A percentile compares a stretch with the other conserved stretches of the same genome.
Conservation (phyloP, 768 basidiomycete genomes). For the Lentinula detonsa region DNA sequence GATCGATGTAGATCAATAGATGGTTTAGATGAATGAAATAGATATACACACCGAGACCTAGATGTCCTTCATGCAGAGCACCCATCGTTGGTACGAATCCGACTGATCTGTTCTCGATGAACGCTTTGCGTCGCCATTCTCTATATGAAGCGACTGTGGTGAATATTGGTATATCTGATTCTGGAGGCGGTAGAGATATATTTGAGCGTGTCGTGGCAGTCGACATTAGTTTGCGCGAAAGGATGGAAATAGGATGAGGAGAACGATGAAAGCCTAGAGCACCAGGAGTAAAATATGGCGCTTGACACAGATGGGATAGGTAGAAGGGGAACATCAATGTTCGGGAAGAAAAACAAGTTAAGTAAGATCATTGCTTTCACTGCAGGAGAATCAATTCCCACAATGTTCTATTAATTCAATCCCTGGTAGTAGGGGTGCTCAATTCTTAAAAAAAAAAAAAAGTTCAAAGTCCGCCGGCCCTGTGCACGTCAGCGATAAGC, state of each 20-base stretch:
- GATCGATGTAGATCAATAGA: neutral
- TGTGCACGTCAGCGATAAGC: too few relatives aligned
- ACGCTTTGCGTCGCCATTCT: slow-evolving; percentile 68
- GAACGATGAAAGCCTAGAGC: neutral
- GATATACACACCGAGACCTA: slow-evolving; percentile 67
- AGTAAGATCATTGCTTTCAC: too few relatives aligned
- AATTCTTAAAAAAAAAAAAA: too few relatives aligned
- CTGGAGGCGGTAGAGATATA: slow-evolving; percentile 18
- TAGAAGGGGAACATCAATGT: neutral
- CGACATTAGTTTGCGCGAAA: neutral
- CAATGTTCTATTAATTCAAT: too few relatives aligned
- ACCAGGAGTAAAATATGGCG: neutral
- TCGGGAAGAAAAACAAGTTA: too few relatives aligned
- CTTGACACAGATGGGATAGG: neutral
- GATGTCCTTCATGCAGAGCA: slow-evolving; percentile 89
- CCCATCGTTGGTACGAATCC: slow-evolving; percentile 99
- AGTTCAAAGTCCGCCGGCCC: too few relatives aligned
- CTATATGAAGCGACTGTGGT: slow-evolving; percentile 57
- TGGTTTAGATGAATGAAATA: neutral
- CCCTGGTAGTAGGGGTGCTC: too few relatives aligned
- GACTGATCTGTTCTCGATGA: slow-evolving; percentile 55
- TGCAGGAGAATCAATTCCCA: too few relatives aligned
- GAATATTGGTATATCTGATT: slow-evolving; percentile 36
- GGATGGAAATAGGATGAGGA: neutral
- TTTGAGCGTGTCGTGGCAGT: neutral